Evolutionary conservation across 768 basidiomycete genomes (phyloP).

Genomic region (Candolleomyces efflorescens): DNA sequence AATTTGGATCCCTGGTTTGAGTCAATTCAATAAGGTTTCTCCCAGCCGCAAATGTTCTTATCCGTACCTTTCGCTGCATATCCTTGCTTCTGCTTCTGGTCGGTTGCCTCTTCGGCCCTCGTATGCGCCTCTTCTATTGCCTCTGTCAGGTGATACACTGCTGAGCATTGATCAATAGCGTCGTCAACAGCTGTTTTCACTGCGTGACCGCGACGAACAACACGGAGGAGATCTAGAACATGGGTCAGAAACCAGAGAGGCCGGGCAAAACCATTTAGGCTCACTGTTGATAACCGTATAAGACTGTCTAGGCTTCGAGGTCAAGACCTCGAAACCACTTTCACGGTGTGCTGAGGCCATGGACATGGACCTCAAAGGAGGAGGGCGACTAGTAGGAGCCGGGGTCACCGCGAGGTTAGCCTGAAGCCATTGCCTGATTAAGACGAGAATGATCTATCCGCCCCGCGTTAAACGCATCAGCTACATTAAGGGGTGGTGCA

Average conservation of each 20-base stretch:
- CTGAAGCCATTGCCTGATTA: conserved; percentile 83
- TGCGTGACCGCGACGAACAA: conserved; percentile 79
- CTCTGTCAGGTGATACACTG: conserved; percentile 82
- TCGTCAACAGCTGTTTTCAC: conserved; percentile 87
- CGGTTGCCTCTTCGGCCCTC: conserved; percentile 72
- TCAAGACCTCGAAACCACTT: conserved; percentile 7
- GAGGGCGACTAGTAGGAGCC: conserved; percentile 34
- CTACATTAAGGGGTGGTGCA: not conserved
- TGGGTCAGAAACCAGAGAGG: not conserved
- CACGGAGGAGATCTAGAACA: conserved; percentile 67
- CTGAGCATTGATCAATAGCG: conserved; percentile 81
- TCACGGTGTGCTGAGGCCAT: conserved; percentile 33
- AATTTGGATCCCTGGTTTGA: conserved; percentile 61
- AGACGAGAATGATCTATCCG: conserved; percentile 73
- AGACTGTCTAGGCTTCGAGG: conserved; percentile 19
- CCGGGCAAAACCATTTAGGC: not conserved
- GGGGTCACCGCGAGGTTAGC: conserved; percentile 26
- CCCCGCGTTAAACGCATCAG: too few relatives aligned
- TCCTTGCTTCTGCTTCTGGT: conserved; percentile 61
- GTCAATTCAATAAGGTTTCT: not conserved
- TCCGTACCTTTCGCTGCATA: conserved; percentile 68
- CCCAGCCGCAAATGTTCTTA: not conserved
- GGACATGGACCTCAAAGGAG: conserved; percentile 39
- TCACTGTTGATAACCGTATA: conserved; percentile 9
- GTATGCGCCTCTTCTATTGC: conserved; percentile 80